phyloP scores from a whole-genome alignment of 345 rosid species.

The Bruguiera sexangula region DNA sequence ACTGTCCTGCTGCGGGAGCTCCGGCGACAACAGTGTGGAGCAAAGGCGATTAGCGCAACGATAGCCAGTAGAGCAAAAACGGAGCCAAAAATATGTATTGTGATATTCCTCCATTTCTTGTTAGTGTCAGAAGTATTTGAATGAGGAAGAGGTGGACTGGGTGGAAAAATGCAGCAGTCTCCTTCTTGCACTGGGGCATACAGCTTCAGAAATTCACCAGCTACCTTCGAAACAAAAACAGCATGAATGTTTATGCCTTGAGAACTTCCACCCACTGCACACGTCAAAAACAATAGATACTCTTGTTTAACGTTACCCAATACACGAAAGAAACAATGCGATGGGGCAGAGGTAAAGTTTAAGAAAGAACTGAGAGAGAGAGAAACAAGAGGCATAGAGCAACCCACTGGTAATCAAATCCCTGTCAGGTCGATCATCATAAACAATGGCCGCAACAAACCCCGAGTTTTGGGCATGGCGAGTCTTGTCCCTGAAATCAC shows the following conservation, averaged over 20 bases:
- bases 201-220: conserved; percentile 49
- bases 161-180: conserved; percentile 59
- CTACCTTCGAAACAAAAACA: conserved; percentile 51
- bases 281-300: background rate
- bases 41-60: conserved; percentile 36
- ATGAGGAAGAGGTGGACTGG: background rate
- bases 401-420: conserved; percentile 64
- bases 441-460: conserved; percentile 57
- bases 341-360: background rate
- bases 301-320: background rate
- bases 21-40: conserved; percentile 46
- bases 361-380: background rate
- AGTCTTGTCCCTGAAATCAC: conserved; percentile 63
- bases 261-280: conserved; percentile 62
- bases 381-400: background rate
- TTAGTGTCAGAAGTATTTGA: conserved; percentile 7
- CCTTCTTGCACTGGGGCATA: conserved; percentile 40
- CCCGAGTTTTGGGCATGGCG: conserved; percentile 52
- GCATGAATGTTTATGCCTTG: conserved; percentile 46
- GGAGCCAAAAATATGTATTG: conserved; percentile 46
- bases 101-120: conserved; percentile 57
- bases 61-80: conserved; percentile 45
- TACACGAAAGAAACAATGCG: background rate
- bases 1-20: conserved; percentile 32
- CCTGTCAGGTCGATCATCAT: conserved; percentile 41